Base-by-base conservation (phyloP, 2,329 filamentous ascomycete species). In the Cladophialophora chaetospira region DNA sequence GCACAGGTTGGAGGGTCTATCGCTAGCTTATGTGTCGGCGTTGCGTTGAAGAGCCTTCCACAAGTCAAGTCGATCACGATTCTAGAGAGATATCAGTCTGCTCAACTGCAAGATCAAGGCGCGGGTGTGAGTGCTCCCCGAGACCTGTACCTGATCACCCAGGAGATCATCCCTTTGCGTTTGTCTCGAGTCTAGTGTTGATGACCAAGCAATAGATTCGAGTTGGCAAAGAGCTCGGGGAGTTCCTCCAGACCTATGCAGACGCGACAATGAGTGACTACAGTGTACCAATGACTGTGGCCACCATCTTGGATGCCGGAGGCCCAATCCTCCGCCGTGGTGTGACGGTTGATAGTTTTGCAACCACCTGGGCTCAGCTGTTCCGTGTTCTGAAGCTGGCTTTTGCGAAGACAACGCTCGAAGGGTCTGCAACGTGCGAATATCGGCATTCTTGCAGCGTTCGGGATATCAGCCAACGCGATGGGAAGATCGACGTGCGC, bases 1-100 rank as follows among this genome's bases (percentile, higher is more conserved):
- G 6, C 29, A 42, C 42, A 51, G 48, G 49, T 62, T 19, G 62
- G 62, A 19, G 62, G 62, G 19, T 64, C 61, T 26, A 42, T 64
- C 40, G 50, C 60, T 13, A 58, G 58, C 29, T 58, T 64, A 8
- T 38, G 61, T 11, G 31, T 47, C 31, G 62, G 61, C 8, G 36
- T 62, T 23, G 40, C 51, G 28, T 35, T 64, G 8, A 63, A 63
- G 48, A 51, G 53, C 4, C 49, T 58, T 25, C 57, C 58, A 17
- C 29, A 52, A 17, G 25, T 61, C 31, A 44, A 21, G 9, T 40
- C 42, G 5, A 49, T 64, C 42, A 58, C 47, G 21, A 38, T 63
- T 13, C 43, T 64, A 15, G 62, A 63, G 46, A 53, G 58, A 33
- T 33, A 61, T 25, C 51, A 44, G n/a, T 43, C 46, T 10, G 48